Percentiles rank a stretch among this genome's conserved stretches.
Evolutionary conservation across 257 asterid species (phyloP).

Genomic region (Thymus quinquecostatus): DNA sequence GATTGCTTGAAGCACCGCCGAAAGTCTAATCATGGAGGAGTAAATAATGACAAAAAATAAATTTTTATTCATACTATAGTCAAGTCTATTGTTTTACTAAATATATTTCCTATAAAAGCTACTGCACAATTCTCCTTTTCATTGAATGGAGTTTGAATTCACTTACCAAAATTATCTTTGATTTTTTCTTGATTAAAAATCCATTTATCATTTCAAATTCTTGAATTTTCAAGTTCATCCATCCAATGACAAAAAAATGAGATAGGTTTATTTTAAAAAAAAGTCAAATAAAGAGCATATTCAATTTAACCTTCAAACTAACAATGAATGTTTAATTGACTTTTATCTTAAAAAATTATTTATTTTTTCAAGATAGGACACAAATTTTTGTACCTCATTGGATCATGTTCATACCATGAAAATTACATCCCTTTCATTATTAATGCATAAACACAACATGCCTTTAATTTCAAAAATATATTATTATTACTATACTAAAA

Average conservation of each 20-base stretch:
- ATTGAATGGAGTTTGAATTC: too few species aligned
- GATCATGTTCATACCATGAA: conserved; percentile 32
- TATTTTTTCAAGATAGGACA: conserved; percentile 13
- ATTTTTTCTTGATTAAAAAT: too few species aligned
- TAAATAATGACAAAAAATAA: conserved; percentile 4
- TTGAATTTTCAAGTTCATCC: too few species aligned
- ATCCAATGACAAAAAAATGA: too few species aligned
- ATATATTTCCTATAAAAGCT: too few species aligned
- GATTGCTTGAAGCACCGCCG: conserved; percentile 28
- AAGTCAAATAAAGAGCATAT: not conserved
- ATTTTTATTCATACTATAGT: too few species aligned
- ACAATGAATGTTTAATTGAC: conserved; percentile 12
- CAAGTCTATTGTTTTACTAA: too few species aligned
- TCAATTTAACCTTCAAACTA: conserved; percentile 28
- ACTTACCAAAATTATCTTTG: too few species aligned
- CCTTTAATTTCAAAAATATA: not conserved
- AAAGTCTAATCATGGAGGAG: conserved; percentile 6
- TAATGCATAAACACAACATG: not conserved
- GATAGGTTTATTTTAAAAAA: too few species aligned
- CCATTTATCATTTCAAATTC: too few species aligned
- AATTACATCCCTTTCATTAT: not conserved
- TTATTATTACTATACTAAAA: too few species aligned
- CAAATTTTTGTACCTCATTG: conserved; percentile 4
- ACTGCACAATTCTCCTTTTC: too few species aligned
- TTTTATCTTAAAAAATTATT: not conserved